Evolutionary conservation across 2,329 filamentous ascomycete genomes (phyloP), one percentile per base, ranked within the genome.

Genomic region (Curvularia sp.): DNA sequence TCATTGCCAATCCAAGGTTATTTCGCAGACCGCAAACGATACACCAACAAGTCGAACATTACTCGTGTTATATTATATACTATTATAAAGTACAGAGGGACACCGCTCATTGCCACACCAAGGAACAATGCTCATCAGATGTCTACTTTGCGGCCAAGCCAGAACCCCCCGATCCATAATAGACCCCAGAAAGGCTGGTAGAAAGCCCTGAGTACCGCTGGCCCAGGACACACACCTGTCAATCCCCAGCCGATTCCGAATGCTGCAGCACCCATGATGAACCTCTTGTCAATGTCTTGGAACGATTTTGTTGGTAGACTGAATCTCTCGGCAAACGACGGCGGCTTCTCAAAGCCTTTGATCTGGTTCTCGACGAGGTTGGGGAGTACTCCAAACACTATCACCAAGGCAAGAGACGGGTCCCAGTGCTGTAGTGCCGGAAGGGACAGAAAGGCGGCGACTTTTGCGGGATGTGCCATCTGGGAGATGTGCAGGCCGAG

Each of bases 191-290:
- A 60, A 0, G 82, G 82, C 66, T 84, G 80, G 23, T 80, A 66
- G 15, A 81, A 66, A 21, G 78, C 69, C 43, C 81, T 78, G 64
- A 84, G 57, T 15, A 83, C 69, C 0, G 80, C 82, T 8, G 83
- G 82, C 0, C 83, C 83, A 10, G 83, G 83, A 68, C 83, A 85
- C 1, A 81, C 78, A 1, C 83, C 83, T 12, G 72, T 75, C 58
- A 83, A 61, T 0, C 83, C 83, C 82, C 83, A 85, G 0, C 79
- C 81, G 25, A 83, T 50, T 0, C 83, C 83, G 68, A 84, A 85
- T 1, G 75, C 73, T 19, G 72, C 74, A 3, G 81, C 79, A 1
- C 83, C 83, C 2, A 74, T 65, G 12, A 84, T 62, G 63, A 85
- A 82, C 38, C 74, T 79, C 73, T 74, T 78, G 64, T 84, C 80